A percentile compares a stretch with the other conserved stretches of the same genome.
phyloP scores from a whole-genome alignment of 768 basidiomycete species.

The Hemileccinum impolitum region DNA sequence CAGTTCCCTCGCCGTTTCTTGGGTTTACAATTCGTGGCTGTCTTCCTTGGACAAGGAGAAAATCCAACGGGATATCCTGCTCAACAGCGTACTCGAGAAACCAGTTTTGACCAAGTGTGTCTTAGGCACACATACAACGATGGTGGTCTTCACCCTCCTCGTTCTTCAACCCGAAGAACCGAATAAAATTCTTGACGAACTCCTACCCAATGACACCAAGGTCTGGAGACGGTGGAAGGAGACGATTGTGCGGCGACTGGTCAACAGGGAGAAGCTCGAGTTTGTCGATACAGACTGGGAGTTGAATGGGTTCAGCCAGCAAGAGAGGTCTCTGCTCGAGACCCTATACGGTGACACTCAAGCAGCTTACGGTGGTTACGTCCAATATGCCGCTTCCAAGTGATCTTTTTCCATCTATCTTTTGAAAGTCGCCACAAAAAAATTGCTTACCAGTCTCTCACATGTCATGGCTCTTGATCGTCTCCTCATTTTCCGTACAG shows the following conservation, averaged over 20 bases:
- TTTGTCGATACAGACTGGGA: conserved; percentile 25
- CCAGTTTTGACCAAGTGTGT: conserved; percentile 24
- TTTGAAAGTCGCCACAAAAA: no score
- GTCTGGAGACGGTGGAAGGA: conserved; percentile 29
- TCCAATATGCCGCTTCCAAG: conserved; percentile 2
- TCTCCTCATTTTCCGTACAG: no score
- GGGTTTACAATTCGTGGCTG: conserved; percentile 35
- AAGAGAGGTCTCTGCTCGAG: conserved; percentile 20
- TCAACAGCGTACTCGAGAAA: conserved; percentile 20
- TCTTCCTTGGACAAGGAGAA: conserved; percentile 37
- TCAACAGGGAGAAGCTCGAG: conserved; percentile 18
- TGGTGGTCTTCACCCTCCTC: conserved; percentile 25
- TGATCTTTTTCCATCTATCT: conserved; percentile 1
- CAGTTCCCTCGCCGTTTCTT: conserved; percentile 31
- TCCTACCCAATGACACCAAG: conserved; percentile 29
- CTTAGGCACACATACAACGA: conserved; percentile 26
- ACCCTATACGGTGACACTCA: conserved; percentile 24
- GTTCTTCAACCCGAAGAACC: conserved; percentile 21
- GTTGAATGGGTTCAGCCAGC: conserved; percentile 6
- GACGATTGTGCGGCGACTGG: conserved; percentile 15
- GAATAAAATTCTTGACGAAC: conserved; percentile 15
- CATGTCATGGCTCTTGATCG: no score
- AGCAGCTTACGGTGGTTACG: conserved; percentile 26
- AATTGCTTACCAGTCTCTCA: background rate
- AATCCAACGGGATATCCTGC: conserved; percentile 24